phyloP scores from a whole-genome alignment of 331 rosid genomes.

The Quercus lobata region DNA sequence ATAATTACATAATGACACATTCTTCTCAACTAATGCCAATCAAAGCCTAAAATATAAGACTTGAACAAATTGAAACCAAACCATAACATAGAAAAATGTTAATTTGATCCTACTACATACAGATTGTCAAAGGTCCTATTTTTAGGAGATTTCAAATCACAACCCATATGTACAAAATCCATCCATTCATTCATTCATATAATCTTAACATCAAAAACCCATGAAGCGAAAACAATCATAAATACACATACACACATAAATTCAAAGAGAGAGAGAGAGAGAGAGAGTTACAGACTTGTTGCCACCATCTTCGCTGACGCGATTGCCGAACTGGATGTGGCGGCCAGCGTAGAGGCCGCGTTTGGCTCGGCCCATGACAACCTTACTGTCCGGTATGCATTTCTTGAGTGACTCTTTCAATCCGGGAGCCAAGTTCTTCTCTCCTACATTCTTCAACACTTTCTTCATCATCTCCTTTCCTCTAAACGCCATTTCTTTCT shows the following conservation, averaged over 20 bases:
- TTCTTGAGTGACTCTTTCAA: constrained; percentile 61
- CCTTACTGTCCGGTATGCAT: constrained; percentile 57
- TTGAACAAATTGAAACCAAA: too few relatives aligned
- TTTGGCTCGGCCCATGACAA: constrained; percentile 83
- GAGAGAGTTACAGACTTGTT: constrained; percentile 60
- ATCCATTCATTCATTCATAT: background rate
- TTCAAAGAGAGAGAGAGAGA: background rate
- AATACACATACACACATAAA: background rate
- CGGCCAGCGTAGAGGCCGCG: constrained; percentile 85
- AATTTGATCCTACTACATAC: too few relatives aligned
- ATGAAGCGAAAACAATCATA: background rate
- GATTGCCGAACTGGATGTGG: constrained; percentile 85
- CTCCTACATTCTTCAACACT: constrained; percentile 64
- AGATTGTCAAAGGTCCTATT: too few relatives aligned
- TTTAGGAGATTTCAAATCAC: too few relatives aligned
- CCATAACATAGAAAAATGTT: too few relatives aligned
- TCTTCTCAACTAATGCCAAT: too few relatives aligned
- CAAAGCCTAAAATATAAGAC: too few relatives aligned
- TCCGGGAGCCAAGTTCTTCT: constrained; percentile 52
- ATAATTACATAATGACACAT: background rate
- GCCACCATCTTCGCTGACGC: constrained; percentile 93
- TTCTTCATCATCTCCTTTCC: constrained; percentile 86
- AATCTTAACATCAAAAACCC: background rate
- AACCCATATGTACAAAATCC: background rate
- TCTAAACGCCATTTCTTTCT: constrained; percentile 62